Percentiles rank a stretch among this genome's conserved stretches.
phyloP scores from a whole-genome alignment of 257 asterid genomes.

The Lithospermum erythrorhizon region DNA sequence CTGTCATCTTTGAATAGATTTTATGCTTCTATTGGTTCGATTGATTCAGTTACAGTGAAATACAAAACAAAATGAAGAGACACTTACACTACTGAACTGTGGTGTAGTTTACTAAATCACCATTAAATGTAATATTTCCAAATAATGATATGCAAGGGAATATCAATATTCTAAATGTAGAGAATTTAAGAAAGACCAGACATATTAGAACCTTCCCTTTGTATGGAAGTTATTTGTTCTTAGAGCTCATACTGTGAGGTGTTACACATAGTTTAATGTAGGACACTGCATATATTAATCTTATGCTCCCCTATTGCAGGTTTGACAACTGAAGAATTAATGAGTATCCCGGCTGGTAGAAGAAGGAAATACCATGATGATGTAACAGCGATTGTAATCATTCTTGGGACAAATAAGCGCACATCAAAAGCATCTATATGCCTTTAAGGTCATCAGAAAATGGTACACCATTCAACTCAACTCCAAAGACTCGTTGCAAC shows the following conservation, averaged over 20 bases:
- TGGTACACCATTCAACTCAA: not conserved
- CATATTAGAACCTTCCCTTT: no score
- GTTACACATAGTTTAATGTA: not conserved
- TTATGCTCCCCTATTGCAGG: conserved; percentile 31
- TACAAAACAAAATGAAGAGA: no score
- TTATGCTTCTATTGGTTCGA: no score
- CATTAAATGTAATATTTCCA: no score
- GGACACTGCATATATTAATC: not conserved
- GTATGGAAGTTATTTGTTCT: not conserved
- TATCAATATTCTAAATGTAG: no score
- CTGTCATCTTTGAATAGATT: no score
- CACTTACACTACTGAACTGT: no score
- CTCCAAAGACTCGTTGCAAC: not conserved
- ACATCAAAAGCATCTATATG: conserved; percentile 80
- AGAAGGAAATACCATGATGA: conserved; percentile 92
- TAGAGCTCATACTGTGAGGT: not conserved
- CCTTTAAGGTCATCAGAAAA: conserved; percentile 21
- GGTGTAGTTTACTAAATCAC: no score
- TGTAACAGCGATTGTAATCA: conserved; percentile 71
- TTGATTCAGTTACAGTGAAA: no score
- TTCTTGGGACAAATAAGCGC: conserved; percentile 69
- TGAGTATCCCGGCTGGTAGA: conserved; percentile 88
- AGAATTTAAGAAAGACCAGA: no score
- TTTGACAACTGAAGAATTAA: conserved; percentile 78
- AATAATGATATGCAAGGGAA: no score